Evolutionary conservation across 345 rosid genomes (phyloP), one percentile per base, ranked within the genome.

Genomic region (Eucalyptus grandis): DNA sequence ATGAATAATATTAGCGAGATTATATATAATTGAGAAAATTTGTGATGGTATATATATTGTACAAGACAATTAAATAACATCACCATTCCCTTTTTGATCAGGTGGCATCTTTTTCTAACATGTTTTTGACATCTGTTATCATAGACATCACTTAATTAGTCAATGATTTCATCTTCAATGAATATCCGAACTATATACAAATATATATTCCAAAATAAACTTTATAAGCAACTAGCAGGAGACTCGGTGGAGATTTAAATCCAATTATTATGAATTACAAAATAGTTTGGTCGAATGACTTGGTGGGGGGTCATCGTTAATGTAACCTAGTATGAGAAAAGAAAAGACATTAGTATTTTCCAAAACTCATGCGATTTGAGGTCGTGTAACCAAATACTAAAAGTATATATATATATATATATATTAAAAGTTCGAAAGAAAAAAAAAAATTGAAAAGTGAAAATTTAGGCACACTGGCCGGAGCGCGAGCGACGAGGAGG

Each of bases 41-140:
- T 51, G 56, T 3, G 56, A 51, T 51, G 56, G 17, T 9, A 17
- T 51, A 51, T 51, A 17, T 51, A 51, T 51, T 51, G 56, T 51
- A 51, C 56, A 51, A 51, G 56, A 51, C 1, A 51, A 17, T 51
- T 53, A 53, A 53, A 53, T 21, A 53, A 53, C 58, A 53, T 53
- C 58, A 53, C 58, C 58, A 19, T 53, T 2, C 0, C 58, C 58
- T 53, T 53, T 53, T 53, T 53, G 24, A 1, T 53, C 11, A 53
- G 0, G 58, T 21, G 58, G 26, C 5, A 21, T 8, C 24, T 60
- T 26, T 60, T 60, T 26, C 7, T 26, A 27, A 60, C 67, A 12
- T 27, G 31, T 7, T 60, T 26, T 58, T 27, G n/a, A 26, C n/a
- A 11, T 26, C 0, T 58, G n/a, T 5, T 1, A 58, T 26, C 58